Base-by-base conservation (phyloP, 805 yeast genomes). In the Candida endomychidarum region DNA sequence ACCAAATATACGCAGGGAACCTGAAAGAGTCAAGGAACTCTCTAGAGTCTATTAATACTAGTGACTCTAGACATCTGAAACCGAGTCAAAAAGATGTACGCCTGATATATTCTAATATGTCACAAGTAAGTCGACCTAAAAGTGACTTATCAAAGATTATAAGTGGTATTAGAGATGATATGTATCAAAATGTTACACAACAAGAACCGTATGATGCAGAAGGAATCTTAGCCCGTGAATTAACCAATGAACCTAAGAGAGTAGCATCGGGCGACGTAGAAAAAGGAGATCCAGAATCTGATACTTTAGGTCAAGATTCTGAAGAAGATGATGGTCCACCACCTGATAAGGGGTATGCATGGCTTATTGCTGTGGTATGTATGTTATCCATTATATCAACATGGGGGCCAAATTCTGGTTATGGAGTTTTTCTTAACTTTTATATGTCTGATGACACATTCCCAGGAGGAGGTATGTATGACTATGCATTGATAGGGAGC, bases 401-500 rank as follows among this genome's bases (percentile, higher is more conserved):
- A 0, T 80, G 76, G 72, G 86, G 86, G n/a, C 65, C 78, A 60
- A 75, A 75, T 42, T 75, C 80, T 29, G 65, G 77, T 2, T 80
- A 63, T 56, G 86, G 84, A 19, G 77, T 78, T 3, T 81, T 76
- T 51, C 74, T 79, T 39, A 62, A 71, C 25, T 76, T 71, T 52
- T 80, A 79, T 48, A 47, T 73, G 8, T 46, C 46, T 47, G 53
- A 43, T 20, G 34, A 50, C 14, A 50, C 51, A 1, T 78, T 74
- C 42, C 65, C 70, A 1, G 65, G 67, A 10, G 74, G 74, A 2
- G 52, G 63, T 23, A 62, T 77, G 12, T 67, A 67, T 40, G 75
- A 73, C 28, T 66, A 72, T 35, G 74, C 81, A 1, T 58, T 77
- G 10, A 72, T 79, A 27, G 86, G 86, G 1, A 70, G 74, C 7